Percentiles rank a stretch among this genome's conserved stretches.
Evolutionary conservation across 257 asterid genomes (phyloP).

Genomic region (Solanum gandarillasii): DNA sequence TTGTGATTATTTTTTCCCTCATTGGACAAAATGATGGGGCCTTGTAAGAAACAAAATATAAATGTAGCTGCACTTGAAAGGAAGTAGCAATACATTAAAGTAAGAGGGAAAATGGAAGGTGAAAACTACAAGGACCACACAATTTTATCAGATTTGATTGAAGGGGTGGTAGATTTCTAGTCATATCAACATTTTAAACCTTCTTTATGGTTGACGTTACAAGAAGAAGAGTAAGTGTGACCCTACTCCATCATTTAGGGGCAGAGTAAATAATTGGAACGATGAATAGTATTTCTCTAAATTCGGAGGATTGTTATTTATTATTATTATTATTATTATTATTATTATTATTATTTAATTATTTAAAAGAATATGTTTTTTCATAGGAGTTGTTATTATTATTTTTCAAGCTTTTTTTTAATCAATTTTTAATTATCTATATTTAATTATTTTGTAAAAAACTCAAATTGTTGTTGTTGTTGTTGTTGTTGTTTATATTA

Average conservation of each 20-base stretch:
- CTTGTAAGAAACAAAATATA: background rate
- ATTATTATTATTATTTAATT: no score
- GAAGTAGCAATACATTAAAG: background rate
- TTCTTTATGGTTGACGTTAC: slow-evolving; percentile 22
- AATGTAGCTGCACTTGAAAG: background rate
- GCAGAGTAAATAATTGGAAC: background rate
- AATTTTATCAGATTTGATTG: background rate
- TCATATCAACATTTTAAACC: slow-evolving; percentile 24
- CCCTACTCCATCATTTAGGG: slow-evolving; percentile 27
- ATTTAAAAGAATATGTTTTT: no score
- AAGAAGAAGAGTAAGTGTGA: slow-evolving; percentile 9
- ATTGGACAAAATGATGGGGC: background rate
- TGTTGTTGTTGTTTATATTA: no score
- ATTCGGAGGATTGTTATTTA: background rate
- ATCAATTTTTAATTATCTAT: no score
- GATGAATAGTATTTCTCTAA: background rate
- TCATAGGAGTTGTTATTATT: no score
- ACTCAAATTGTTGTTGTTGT: no score
- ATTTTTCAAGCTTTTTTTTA: no score
- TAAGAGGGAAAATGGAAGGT: background rate
- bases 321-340: no score
- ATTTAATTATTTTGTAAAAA: no score
- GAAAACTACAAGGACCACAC: slow-evolving; percentile 7
- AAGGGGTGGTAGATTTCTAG: slow-evolving; percentile 18
- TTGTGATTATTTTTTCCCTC: no score